These are phyloP conservation scores for Coemansia sp. DNA, from an alignment of 192 early-diverging fungal species.

Conservation along the genomic window DNA sequence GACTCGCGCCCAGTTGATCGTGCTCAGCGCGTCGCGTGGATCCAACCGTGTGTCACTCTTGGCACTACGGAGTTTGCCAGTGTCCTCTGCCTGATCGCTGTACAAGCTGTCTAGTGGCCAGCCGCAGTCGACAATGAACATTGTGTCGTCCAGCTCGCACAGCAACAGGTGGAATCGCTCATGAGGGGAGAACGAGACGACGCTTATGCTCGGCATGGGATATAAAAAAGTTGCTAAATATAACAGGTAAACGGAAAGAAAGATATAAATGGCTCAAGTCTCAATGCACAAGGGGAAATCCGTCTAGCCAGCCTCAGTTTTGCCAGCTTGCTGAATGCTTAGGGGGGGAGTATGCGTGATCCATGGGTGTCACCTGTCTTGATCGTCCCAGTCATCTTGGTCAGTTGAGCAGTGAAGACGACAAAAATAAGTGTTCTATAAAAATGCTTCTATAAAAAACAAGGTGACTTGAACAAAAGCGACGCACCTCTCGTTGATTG, in stretches of 20 bases:
- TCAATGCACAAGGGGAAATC: background rate
- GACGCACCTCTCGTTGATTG: background rate
- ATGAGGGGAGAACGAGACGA: conserved; percentile 49
- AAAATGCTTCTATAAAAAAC: background rate
- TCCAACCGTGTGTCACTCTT: conserved; percentile 13
- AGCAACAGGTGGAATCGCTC: conserved; percentile 51
- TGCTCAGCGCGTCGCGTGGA: conserved; percentile 45
- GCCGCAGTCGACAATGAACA: conserved; percentile 58
- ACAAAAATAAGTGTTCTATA: conserved; percentile 2
- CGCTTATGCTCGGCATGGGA: conserved; percentile 54
- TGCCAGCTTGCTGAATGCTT: background rate
- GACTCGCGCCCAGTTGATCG: conserved; percentile 68
- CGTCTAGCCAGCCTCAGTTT: background rate
- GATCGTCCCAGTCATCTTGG: background rate
- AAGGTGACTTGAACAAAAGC: background rate
- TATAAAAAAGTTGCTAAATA: conserved; percentile 1
- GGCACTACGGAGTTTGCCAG: conserved; percentile 17
- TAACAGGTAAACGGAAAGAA: background rate
- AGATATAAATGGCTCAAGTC: conserved; percentile 5
- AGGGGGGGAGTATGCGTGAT: background rate
- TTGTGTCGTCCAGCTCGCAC: conserved; percentile 58
- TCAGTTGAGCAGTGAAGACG: background rate
- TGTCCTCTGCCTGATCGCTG: conserved; percentile 9
- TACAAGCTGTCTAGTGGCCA: conserved; percentile 35
- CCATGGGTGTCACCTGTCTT: background rate